A percentile compares a stretch with the other conserved stretches of the same genome.
Conservation (phyloP, 495 filamentous ascomycete genomes). For the Glutinoglossum americanum region DNA sequence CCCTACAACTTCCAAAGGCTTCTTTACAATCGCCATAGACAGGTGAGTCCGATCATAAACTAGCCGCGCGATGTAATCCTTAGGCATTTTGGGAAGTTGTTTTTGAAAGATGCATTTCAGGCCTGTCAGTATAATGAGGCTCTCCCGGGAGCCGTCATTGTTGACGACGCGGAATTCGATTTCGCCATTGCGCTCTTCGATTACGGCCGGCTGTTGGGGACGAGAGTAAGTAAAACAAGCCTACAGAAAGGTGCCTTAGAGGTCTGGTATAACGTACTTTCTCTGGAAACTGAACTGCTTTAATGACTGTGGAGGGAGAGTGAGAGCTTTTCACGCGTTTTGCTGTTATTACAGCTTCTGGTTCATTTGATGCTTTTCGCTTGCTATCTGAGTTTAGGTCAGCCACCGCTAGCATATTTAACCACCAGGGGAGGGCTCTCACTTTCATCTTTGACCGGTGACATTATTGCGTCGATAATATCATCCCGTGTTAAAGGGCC, state of each 20-base stretch:
- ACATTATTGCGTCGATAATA: neutral
- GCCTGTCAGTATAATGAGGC: constrained; percentile 83
- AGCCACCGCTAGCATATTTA: neutral
- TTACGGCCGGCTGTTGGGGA: constrained; percentile 46
- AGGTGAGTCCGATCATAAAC: constrained; percentile 95
- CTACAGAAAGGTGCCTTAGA: neutral
- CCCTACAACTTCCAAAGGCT: constrained; percentile 81
- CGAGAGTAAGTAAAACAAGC: neutral
- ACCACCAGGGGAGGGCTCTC: neutral
- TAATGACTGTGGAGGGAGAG: constrained; percentile 15
- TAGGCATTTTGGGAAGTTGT: constrained; percentile 96
- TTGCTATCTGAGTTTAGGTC: constrained; percentile 30
- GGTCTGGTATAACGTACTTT: constrained; percentile 30
- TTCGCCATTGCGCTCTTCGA: constrained; percentile 85
- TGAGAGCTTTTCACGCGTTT: constrained; percentile 37
- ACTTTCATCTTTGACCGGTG: neutral
- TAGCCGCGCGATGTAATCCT: constrained; percentile 91
- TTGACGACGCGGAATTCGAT: constrained; percentile 98
- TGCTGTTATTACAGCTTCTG: constrained; percentile 34
- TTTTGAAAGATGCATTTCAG: constrained; percentile 98
- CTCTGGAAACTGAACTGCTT: constrained; percentile 60
- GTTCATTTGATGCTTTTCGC: constrained; percentile 59
- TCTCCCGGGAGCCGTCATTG: constrained; percentile 75
- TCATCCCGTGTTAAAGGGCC: neutral
- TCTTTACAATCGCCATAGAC: constrained; percentile 93